Evolutionary conservation across 495 filamentous ascomycete genomes (phyloP), one percentile per base, ranked within the genome.

Genomic region (Penicillium malachiteum): DNA sequence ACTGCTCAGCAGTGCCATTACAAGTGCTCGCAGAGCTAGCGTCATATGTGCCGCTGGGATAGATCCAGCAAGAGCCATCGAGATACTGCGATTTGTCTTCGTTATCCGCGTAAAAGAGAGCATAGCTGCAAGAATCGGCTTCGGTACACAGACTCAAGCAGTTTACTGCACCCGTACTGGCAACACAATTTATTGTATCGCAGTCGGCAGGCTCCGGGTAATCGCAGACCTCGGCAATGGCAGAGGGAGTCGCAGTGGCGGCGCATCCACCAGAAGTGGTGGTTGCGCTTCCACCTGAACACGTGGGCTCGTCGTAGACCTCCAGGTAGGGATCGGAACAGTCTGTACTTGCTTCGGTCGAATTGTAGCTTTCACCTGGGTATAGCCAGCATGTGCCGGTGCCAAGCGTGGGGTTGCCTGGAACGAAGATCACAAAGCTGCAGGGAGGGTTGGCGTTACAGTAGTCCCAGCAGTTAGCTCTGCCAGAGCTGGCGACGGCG

Each of bases 381-480:
- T 67, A 67, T 14, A 67, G 52, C 64, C 64, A 67, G 58, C 64
- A 67, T 0, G 57, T 59, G 43, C 64, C 64, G 50, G 48, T 53
- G 55, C 61, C 64, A 4, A 30, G 18, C 46, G 41, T 12, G 54
- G 65, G 65, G 54, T 68, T 65, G 17, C 59, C 65, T 35, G 56
- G 42, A 52, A 10, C 2, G 50, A 63, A 68, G 54, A 68, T 63
- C 31, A 63, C 56, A 55, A 68, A 68, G 56, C 34, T 53, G 55
- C 65, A 68, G 37, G 65, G 65, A 56, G 59, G 59, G 54, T 68
- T 38, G 54, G 45, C 56, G 46, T 68, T 62, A 44, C 65, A 68
- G 59, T 68, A 68, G 53, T 68, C 59, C 62, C 62, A 68, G 62
- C 65, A 68, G 37, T 0, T 32, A 51, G 56, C 53, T 38, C 17